Conservation (phyloP, 306 rosid species). For the Cercis canadensis region DNA sequence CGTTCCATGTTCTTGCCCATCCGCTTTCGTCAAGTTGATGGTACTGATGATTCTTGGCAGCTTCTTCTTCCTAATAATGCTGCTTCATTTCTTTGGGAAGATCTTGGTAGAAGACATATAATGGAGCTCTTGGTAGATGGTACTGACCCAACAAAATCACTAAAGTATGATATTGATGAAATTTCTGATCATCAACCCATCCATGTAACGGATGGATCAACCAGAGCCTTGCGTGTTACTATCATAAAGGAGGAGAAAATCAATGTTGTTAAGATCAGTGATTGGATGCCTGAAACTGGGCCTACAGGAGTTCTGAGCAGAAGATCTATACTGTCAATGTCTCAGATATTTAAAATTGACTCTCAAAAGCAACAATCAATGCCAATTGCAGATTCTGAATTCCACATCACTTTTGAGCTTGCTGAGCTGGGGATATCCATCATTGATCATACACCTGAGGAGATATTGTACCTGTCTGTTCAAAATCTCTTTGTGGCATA, state of each 20-base stretch:
- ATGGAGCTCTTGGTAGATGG: constrained; percentile 86
- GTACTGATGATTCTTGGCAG: constrained; percentile 80
- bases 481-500: constrained; percentile 83
- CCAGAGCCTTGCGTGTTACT: constrained; percentile 74
- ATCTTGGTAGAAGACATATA: constrained; percentile 86
- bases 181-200: constrained; percentile 79
- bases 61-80: constrained; percentile 82
- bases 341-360: constrained; percentile 51
- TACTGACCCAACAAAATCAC: constrained; percentile 68
- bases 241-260: constrained; percentile 82
- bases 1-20: constrained; percentile 88
- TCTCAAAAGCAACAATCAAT: constrained; percentile 53
- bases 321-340: constrained; percentile 48
- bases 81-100: constrained; percentile 95
- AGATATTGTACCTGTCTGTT: constrained; percentile 80
- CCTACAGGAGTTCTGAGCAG: constrained; percentile 51
- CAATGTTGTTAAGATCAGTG: constrained; percentile 81
- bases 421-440: constrained; percentile 90
- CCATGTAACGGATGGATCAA: constrained; percentile 61
- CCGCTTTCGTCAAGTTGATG: constrained; percentile 86
- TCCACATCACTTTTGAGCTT: constrained; percentile 77
- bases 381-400: constrained; percentile 70
- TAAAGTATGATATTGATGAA: constrained; percentile 81
- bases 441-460: constrained; percentile 94
- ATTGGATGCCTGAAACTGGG: constrained; percentile 93